Base-by-base conservation (phyloP, 371 early-diverging fungal genomes). In the Lichtheimia hyalospora region DNA sequence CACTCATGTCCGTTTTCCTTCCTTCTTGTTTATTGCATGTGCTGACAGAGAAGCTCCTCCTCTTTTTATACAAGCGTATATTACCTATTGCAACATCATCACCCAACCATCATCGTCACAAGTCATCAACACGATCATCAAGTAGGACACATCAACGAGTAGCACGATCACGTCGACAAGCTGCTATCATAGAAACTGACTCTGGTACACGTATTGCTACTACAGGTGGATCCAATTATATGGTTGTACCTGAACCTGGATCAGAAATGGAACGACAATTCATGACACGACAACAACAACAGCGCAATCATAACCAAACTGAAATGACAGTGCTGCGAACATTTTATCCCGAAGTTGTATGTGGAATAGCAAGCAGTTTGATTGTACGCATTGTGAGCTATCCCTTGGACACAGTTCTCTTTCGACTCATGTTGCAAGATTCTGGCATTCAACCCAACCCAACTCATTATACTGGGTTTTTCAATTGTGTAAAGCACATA, bases 341-440 rank as follows among this genome's bases (percentile, higher is more conserved):
- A 16, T 85, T 79, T 51, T 85, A 82, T 56, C 82, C 84, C 5
- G 86, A 85, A 58, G 78, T 85, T 53, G 83, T 77, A 14, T 81
- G 80, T 55, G 82, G 82, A 24, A 73, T 85, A 21, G 66, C 76
- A 21, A 83, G 83, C 43, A 81, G 79, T 50, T 79, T 85, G 51
- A 40, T 84, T 8, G 75, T 82, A 2, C 72, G 84, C 0, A 69
- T 77, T 8, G 8, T 82, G 14, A 72, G 77, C 41, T 84, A 83
- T 61, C 86, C 86, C 0, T 51, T 82, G 0, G 86, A 85, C 49
- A 83, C 83, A 0, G 59, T 85, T 7, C 64, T 83, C 3, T 82
- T 79, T 34, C 80, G 79, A 50, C 68, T 85, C 12, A 80, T 82
- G 68, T 60, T 82, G 2, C 84, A 85, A 54, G 84, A 74, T 16